Percentiles rank a stretch among this genome's conserved stretches.
phyloP scores from a whole-genome alignment of 1,284 basidiomycete genomes.

The Melampsora occidentalis region DNA sequence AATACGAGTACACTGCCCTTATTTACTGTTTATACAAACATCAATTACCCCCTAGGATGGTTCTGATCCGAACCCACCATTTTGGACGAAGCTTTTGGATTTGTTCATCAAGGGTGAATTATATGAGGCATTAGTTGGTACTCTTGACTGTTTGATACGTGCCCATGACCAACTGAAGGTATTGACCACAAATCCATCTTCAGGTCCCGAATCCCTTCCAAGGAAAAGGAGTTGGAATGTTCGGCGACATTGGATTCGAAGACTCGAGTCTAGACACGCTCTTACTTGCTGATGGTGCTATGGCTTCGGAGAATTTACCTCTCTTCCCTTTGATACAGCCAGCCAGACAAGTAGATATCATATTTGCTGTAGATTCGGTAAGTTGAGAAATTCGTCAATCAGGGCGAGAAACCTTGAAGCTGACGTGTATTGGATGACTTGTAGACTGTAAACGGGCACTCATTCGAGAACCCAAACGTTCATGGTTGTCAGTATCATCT shows the following conservation, averaged over 20 bases:
- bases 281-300: conserved; percentile 37
- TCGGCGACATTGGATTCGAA: conserved; percentile 15
- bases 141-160: too few relatives aligned
- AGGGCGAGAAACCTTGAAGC: background rate
- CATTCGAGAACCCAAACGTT: conserved; percentile 2
- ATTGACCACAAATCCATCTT: background rate
- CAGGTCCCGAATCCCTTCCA: conserved; percentile 42
- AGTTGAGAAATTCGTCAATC: background rate
- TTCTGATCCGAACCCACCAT: conserved; percentile 12
- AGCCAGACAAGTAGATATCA: conserved; percentile 27
- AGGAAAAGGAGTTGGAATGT: conserved; percentile 15
- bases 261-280: conserved; percentile 23
- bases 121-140: conserved; percentile 37
- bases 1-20: too few relatives aligned
- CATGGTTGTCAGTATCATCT: conserved; percentile 29
- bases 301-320: conserved; percentile 40
- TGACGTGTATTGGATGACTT: background rate
- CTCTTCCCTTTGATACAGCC: conserved; percentile 39
- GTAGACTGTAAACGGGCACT: conserved; percentile 22
- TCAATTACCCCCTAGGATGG: too few relatives aligned
- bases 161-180: background rate
- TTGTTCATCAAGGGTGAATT: conserved; percentile 30
- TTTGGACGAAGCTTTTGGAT: conserved; percentile 30
- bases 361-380: conserved; percentile 40
- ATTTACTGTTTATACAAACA: too few relatives aligned